Base-by-base conservation (phyloP, 345 rosid species). In the Dipteronia dyeriana region DNA sequence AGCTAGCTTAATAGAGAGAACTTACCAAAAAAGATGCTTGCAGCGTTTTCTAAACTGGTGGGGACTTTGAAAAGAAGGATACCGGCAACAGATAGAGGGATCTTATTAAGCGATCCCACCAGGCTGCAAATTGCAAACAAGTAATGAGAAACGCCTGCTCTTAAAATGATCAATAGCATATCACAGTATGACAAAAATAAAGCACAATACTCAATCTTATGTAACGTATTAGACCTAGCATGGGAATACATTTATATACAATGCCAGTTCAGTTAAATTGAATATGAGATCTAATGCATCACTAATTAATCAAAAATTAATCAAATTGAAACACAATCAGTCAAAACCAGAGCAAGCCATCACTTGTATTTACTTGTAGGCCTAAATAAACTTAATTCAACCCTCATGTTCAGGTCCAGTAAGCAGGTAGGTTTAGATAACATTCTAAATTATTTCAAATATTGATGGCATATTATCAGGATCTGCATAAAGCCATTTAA, bases 81-180 rank as follows among this genome's bases (percentile, higher is more conserved):
- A 77, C 99, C 99, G 1, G 91, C 94, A 7, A 94, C 65, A 0
- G 99, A 96, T 31, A 96, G 83, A 20, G 98, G 99, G 81, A 96
- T 92, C 90, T 96, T 96, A 78, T 96, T 96, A 74, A 96, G 82
- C 0, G 99, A 96, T 74, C 99, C 99, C 61, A 96, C 99, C 65
- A 96, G 90, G 83, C 97, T 96, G 92, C 85, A 86, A 66, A 81
- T 75, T 74, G 74, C 70, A 59, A 76, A 77, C 72, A 57, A 74
- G 22, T 9, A 12, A 78, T 69, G 68, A 66, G 76, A 79, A 76
- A 77, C 8, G 2, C 63, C 47, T 4, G 3, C 2, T 14, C 8
- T 43, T 26, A 60, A 41, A 71, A 12, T 3, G 49, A 19, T 29
- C 68, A 7, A 16, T 56, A 31, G 9, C 17, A 43, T 4, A 16